Evolutionary conservation across 768 basidiomycete species (phyloP).

Genomic region (Pulveroboletus sp.): DNA sequence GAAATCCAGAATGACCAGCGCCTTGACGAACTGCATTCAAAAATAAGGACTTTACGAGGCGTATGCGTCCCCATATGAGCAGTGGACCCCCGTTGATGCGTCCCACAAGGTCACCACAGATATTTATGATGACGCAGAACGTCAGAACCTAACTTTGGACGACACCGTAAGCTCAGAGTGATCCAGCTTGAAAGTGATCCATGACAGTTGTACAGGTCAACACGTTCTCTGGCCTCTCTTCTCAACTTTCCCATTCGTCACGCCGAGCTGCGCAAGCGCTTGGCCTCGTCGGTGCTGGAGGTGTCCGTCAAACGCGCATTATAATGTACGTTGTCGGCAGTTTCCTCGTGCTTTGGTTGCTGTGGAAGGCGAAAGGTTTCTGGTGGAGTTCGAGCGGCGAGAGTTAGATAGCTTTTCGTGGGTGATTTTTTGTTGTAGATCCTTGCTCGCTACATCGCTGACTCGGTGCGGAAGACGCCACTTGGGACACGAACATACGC

Average conservation of each 20-base stretch:
- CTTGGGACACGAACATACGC: neutral
- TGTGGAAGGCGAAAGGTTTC: constrained; percentile 47
- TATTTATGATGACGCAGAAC: constrained; percentile 79
- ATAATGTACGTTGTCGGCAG: constrained; percentile 54
- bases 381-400: constrained; percentile 35
- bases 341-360: constrained; percentile 54
- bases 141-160: constrained; percentile 75
- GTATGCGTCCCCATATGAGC: constrained; percentile 36
- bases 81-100: neutral
- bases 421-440: constrained; percentile 3
- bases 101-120: constrained; percentile 71
- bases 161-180: constrained; percentile 52
- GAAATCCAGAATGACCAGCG: constrained; percentile 83
- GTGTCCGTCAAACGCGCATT: constrained; percentile 65
- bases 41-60: constrained; percentile 66
- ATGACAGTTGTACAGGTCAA: constrained; percentile 42
- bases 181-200: neutral
- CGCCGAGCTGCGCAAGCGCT: constrained; percentile 70
- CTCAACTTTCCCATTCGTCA: constrained; percentile 60
- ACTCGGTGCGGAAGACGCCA: neutral
- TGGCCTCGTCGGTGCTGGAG: constrained; percentile 55
- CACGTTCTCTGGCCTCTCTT: constrained; percentile 61
- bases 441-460: neutral
- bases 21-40: constrained; percentile 79
- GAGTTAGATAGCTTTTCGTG: constrained; percentile 12